Conservation (phyloP, 306 rosid species). For the Crotalaria pallida region DNA sequence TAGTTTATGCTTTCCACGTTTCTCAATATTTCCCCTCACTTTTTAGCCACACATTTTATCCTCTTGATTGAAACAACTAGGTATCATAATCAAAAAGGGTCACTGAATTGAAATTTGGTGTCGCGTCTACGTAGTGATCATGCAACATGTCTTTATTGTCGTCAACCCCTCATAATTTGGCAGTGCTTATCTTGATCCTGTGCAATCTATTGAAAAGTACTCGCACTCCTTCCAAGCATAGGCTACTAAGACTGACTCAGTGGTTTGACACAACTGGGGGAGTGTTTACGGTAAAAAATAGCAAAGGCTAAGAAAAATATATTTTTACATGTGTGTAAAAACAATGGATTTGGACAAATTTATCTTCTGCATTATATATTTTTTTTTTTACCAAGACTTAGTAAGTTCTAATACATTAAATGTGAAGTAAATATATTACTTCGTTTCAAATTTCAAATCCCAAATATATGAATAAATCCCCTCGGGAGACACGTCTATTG, state of each 20-base stretch:
- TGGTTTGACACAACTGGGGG: not conserved
- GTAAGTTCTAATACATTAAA: too few relatives aligned
- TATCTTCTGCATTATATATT: too few relatives aligned
- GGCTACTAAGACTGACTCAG: not conserved
- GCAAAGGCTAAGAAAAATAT: too few relatives aligned
- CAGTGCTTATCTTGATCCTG: constrained; percentile 6
- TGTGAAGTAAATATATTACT: too few relatives aligned
- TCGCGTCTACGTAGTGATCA: constrained; percentile 5
- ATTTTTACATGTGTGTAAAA: too few relatives aligned
- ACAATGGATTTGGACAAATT: too few relatives aligned
- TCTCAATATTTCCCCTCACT: not conserved
- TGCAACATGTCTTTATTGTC: not conserved
- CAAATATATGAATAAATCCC: too few relatives aligned
- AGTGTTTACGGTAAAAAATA: too few relatives aligned
- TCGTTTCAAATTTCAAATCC: too few relatives aligned
- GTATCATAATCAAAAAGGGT: constrained; percentile 22
- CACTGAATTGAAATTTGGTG: constrained; percentile 25
- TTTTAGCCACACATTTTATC: constrained; percentile 25
- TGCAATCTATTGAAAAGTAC: not conserved
- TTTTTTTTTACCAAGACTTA: too few relatives aligned
- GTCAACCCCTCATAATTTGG: not conserved
- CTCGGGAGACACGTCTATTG: too few relatives aligned
- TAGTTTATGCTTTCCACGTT: constrained; percentile 23
- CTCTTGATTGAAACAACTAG: not conserved
- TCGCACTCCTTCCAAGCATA: not conserved